Base-by-base conservation (phyloP, 345 rosid genomes). In the Eucalyptus urophylla region DNA sequence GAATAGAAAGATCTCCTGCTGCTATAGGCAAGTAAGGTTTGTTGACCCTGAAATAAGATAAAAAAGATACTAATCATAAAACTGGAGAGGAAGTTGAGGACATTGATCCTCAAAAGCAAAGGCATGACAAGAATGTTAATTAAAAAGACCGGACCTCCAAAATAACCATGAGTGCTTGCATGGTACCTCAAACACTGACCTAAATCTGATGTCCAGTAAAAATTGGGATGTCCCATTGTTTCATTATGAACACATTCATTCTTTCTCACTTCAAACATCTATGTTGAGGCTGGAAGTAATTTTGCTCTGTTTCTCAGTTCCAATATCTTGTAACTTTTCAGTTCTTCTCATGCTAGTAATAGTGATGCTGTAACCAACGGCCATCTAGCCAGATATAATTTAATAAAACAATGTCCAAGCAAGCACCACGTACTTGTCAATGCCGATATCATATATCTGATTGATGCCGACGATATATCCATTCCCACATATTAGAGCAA, bases 391-490 rank as follows among this genome's bases (percentile, higher is more conserved):
- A 76, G 47, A 76, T 22, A 37, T 21, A 76, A 76, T 76, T 40
- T 76, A 76, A 76, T 11, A 40, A 76, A 76, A 76, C 45, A 76
- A 76, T 76, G 27, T 21, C 43, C 83, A 10, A 37, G 47, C 3
- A 76, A 76, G 83, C 8, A 89, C 80, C 15, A 86, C 99, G 27
- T 96, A 97, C 99, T 96, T 97, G 95, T 97, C 99, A 88, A 97
- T 97, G 86, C 98, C 98, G 72, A 97, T 93, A 92, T 97, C 99
- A 58, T 95, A 97, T 92, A 97, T 97, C 92, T 97, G 99, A 94
- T 97, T 97, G 96, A 97, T 95, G 95, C 99, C 99, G 49, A 97
- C 99, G 50, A 97, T 97, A 90, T 96, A 97, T 45, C 99, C 99
- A 90, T 97, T 97, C 49, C 99, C 99, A 86, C 98, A 97, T 89